These are phyloP conservation scores for Hordeum vulgare DNA, from an alignment of 176 grass and related monocot species.

Conservation along the genomic window MorexV3_pseudomolecules_assembly NC_058522.1:19350669-19351168, in stretches of 20 bases:
- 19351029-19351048: neutral
- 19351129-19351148: neutral
- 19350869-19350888: conserved; percentile 61
- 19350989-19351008: conserved; percentile 80
- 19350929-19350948: conserved; percentile 65
- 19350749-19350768: neutral
- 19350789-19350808: too few species aligned
- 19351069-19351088: neutral
- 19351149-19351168: neutral
- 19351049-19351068: neutral
- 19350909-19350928: conserved; percentile 88
- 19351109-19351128: neutral
- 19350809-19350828: too few species aligned
- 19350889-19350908: conserved; percentile 87
- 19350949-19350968: conserved; percentile 50
- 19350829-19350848: conserved; percentile 2
- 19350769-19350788: neutral
- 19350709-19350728: neutral
- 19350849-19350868: conserved; percentile 35
- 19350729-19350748: neutral
- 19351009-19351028: conserved; percentile 79
- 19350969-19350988: conserved; percentile 64
- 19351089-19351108: neutral
- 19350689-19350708: neutral
- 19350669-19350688: neutral